These are phyloP conservation scores for Pezicula carpinea DNA, from an alignment of 2,329 filamentous ascomycete species.

Conservation along the genomic window DNA sequence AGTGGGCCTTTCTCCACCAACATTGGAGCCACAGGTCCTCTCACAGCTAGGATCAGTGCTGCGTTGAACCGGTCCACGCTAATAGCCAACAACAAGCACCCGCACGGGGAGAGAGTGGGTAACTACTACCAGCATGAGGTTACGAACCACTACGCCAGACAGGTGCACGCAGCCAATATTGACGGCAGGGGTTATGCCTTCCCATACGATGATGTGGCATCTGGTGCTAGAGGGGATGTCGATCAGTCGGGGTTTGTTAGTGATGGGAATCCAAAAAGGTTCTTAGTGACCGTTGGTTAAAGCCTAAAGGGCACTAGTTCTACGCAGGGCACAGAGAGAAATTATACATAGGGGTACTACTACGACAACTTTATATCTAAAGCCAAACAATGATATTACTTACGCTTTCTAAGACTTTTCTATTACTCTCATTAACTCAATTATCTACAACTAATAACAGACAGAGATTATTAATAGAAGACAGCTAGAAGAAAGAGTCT, in stretches of 20 bases:
- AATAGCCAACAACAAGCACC: slow-evolving; percentile 40
- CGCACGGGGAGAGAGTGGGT: slow-evolving; percentile 42
- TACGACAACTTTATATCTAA: too few relatives aligned
- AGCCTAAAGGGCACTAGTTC: too few relatives aligned
- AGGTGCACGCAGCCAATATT: slow-evolving; percentile 55
- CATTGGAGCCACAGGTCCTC: slow-evolving; percentile 10
- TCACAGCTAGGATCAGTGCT: slow-evolving; percentile 20
- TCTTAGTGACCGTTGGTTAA: slow-evolving; percentile 13
- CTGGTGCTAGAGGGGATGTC: slow-evolving; percentile 40
- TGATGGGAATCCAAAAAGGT: slow-evolving; percentile 31
- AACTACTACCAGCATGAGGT: slow-evolving; percentile 48
- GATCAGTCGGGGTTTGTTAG: slow-evolving; percentile 63
- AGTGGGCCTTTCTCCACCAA: slow-evolving; percentile 50
- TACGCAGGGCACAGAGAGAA: too few relatives aligned
- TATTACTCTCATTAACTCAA: too few relatives aligned
- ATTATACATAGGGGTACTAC: too few relatives aligned
- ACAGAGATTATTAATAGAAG: too few relatives aligned
- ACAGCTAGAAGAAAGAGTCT: too few relatives aligned
- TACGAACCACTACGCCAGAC: slow-evolving; percentile 61
- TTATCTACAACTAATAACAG: too few relatives aligned
- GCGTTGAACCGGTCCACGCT: slow-evolving; percentile 23
- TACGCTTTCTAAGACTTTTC: too few relatives aligned
- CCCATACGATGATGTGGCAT: slow-evolving; percentile 64
- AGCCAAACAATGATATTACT: too few relatives aligned
- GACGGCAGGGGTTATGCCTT: slow-evolving; percentile 62